A percentile compares a stretch with the other conserved stretches of the same genome.
phyloP scores from a whole-genome alignment of 2,329 filamentous ascomycete genomes.

The Colletotrichum cuscutae region DNA sequence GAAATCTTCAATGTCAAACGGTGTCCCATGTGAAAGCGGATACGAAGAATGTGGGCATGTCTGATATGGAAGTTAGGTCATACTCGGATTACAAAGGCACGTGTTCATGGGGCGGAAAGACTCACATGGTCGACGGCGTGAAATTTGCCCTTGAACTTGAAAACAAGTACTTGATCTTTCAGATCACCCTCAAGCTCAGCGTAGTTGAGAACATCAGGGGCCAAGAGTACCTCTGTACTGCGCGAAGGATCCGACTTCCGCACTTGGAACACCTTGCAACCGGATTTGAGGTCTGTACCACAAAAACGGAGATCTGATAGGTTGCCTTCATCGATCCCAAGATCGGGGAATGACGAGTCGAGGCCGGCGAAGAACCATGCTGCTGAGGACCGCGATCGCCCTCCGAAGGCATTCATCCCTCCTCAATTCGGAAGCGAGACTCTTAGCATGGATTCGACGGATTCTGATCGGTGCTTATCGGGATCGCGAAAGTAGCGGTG shows the following conservation, averaged over 20 bases:
- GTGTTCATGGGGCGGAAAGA: background rate
- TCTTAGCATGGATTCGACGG: no score
- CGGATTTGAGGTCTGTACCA: conserved; percentile 51
- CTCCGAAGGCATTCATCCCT: conserved; percentile 39
- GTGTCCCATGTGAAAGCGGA: conserved; percentile 69
- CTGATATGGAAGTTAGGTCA: conserved; percentile 45
- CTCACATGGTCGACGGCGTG: conserved; percentile 76
- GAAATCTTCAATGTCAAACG: conserved; percentile 80
- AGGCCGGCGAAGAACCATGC: conserved; percentile 67
- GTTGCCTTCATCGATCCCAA: conserved; percentile 51
- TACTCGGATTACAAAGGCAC: no score
- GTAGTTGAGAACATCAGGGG: conserved; percentile 44
- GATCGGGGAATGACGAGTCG: conserved; percentile 64
- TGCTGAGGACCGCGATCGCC: conserved; percentile 39
- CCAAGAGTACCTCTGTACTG: conserved; percentile 48
- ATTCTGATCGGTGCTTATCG: background rate
- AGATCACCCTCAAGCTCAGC: conserved; percentile 48
- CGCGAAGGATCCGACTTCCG: conserved; percentile 50
- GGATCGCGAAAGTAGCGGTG: background rate
- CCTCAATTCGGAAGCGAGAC: background rate
- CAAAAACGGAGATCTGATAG: conserved; percentile 54
- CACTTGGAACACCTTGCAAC: conserved; percentile 70
- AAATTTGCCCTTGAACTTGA: conserved; percentile 71
- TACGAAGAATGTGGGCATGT: conserved; percentile 76
- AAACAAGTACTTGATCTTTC: conserved; percentile 72